A percentile compares a stretch with the other conserved stretches of the same genome.
phyloP scores from a whole-genome alignment of 352 stramenopile genomes.

The Phytophthora cryptogea region DNA sequence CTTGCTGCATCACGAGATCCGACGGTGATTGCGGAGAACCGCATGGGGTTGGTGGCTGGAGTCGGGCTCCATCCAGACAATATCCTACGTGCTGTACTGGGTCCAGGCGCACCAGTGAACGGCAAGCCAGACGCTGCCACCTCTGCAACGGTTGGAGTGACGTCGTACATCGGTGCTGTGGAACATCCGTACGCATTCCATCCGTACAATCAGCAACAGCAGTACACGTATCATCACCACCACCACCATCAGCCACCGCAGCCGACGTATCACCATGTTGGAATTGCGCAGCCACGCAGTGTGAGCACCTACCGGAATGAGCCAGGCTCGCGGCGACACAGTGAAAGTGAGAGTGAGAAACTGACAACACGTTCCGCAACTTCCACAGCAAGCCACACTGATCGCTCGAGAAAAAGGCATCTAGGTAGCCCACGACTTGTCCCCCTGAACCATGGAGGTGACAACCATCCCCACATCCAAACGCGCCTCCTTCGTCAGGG shows the following conservation, averaged over 20 bases:
- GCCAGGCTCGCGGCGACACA: constrained; percentile 53
- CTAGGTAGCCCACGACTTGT: constrained; percentile 53
- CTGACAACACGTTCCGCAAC: constrained; percentile 62
- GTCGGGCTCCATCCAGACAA: constrained; percentile 82
- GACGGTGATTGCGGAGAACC: constrained; percentile 59
- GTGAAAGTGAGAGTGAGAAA: constrained; percentile 69
- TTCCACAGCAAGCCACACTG: constrained; percentile 53
- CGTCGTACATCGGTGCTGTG: constrained; percentile 24
- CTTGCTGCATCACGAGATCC: constrained; percentile 63
- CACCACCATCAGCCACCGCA: constrained; percentile 35
- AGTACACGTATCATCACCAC: constrained; percentile 40
- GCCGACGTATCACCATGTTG: constrained; percentile 34
- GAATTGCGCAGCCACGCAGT: constrained; percentile 21
- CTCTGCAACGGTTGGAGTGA: constrained; percentile 24
- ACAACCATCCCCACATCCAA: constrained; percentile 21
- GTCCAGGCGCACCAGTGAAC: constrained; percentile 55
- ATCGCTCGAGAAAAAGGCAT: constrained; percentile 38
- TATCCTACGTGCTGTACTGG: constrained; percentile 74
- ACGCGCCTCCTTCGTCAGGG: constrained; percentile 17
- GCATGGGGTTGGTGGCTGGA: constrained; percentile 58
- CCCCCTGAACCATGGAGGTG: constrained; percentile 20
- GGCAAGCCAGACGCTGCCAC: constrained; percentile 45
- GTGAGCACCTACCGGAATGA: constrained; percentile 35
- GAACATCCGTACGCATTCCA: constrained; percentile 36
- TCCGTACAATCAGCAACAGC: constrained; percentile 38